Conservation (phyloP, 75 land plant genomes). For the Cunninghamia lanceolata region DNA sequence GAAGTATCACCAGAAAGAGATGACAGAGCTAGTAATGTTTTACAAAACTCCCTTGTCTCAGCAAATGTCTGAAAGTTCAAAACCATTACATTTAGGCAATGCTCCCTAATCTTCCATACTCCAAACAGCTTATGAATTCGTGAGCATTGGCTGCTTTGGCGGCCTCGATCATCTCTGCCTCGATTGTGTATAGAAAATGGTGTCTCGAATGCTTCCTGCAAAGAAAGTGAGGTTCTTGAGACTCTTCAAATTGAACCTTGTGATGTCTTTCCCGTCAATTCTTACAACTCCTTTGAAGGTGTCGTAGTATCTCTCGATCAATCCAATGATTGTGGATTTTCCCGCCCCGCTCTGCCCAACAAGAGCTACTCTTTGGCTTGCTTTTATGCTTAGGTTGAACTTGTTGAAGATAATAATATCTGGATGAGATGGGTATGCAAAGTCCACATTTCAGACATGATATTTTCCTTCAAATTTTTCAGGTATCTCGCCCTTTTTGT, state of each 20-base stretch:
- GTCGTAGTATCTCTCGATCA: conserved; percentile 68
- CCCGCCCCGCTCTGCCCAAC: conserved; percentile 76
- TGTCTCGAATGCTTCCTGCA: conserved; percentile 58
- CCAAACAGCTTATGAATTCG: no score
- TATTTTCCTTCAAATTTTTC: conserved; percentile 67
- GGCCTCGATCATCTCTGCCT: conserved; percentile 62
- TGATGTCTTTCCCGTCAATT: conserved; percentile 57
- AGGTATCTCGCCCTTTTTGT: conserved; percentile 18
- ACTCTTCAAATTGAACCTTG: conserved; percentile 34
- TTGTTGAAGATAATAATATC: conserved; percentile 34
- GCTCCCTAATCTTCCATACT: conserved; percentile 75
- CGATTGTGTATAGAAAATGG: conserved; percentile 50
- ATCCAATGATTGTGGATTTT: conserved; percentile 63
- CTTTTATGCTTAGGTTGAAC: conserved; percentile 46
- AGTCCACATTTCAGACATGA: conserved; percentile 72
- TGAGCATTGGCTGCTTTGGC: conserved; percentile 78
- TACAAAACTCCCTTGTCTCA: conserved; percentile 66
- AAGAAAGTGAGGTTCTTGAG: conserved; percentile 64
- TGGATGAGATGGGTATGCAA: conserved; percentile 66
- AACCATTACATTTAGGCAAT: conserved; percentile 83
- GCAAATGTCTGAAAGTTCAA: conserved; percentile 90
- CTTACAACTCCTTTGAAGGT: conserved; percentile 40
- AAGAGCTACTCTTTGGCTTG: conserved; percentile 55
- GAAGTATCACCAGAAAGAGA: conserved; percentile 90
- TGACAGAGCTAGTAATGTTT: conserved; percentile 71